phyloP scores from a whole-genome alignment of 345 rosid genomes.

The Sonneratia alba region DNA sequence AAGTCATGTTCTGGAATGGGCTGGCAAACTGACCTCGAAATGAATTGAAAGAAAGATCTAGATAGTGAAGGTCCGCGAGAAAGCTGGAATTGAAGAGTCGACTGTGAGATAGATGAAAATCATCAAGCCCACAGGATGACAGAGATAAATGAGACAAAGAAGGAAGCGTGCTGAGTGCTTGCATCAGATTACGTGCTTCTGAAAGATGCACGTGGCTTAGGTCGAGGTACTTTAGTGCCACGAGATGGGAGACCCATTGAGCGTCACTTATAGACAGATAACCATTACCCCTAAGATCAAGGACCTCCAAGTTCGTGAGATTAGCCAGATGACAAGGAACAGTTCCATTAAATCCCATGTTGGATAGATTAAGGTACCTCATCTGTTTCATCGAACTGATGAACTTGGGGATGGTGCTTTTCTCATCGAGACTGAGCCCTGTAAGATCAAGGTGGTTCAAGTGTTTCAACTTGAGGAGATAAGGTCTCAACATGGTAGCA shows the following conservation, averaged over 20 bases:
- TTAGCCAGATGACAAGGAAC: conserved; percentile 8
- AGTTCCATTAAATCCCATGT: neutral
- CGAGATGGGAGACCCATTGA: conserved; percentile 12
- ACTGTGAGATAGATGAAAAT: conserved; percentile 1
- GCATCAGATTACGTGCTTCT: neutral
- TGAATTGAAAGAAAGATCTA: neutral
- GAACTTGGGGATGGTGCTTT: neutral
- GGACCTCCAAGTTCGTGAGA: neutral
- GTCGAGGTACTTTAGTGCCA: conserved; percentile 1
- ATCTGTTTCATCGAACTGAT: conserved; percentile 7
- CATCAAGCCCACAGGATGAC: neutral
- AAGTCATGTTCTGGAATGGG: neutral
- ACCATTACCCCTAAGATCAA: neutral
- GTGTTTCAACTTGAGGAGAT: conserved; percentile 1
- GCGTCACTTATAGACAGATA: neutral
- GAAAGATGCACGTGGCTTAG: neutral
- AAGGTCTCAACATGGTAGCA: neutral
- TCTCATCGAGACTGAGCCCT: neutral
- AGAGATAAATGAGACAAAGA: conserved; percentile 4
- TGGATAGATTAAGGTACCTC: neutral
- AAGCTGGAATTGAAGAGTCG: conserved; percentile 1
- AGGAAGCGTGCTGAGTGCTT: conserved; percentile 2
- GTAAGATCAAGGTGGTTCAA: neutral
- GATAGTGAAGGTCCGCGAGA: neutral
- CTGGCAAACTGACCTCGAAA: neutral